Evolutionary conservation across 768 basidiomycete species (phyloP).

Genomic region (Suillus fuscotomentosus): DNA sequence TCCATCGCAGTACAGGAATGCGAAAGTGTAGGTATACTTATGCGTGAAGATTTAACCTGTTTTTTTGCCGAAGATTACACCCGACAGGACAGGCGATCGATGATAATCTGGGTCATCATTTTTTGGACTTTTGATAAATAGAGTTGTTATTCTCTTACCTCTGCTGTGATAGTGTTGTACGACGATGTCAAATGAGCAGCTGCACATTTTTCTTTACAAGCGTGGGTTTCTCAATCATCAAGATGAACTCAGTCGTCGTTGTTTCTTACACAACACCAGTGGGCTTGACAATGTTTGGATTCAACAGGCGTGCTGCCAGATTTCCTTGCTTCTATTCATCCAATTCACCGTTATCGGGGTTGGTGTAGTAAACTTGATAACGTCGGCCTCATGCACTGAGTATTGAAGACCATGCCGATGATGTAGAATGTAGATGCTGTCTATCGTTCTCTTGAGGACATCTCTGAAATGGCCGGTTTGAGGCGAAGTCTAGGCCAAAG

Average conservation of each 20-base stretch:
- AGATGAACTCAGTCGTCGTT: neutral
- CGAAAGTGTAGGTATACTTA: neutral
- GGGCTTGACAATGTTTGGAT: neutral
- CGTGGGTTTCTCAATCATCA: neutral
- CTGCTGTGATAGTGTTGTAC: neutral
- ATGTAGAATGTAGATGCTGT: neutral
- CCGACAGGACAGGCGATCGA: neutral
- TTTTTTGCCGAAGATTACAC: neutral
- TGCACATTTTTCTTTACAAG: neutral
- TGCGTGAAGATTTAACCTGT: neutral
- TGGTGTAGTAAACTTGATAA: neutral
- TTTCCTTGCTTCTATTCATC: neutral
- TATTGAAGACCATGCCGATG: neutral
- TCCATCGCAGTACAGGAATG: neutral
- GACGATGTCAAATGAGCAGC: neutral
- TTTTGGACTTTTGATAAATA: neutral
- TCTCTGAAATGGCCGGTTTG: no score
- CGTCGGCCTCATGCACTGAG: neutral
- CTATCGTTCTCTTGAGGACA: no score
- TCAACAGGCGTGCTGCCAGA: neutral
- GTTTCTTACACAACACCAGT: neutral
- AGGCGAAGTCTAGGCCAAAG: neutral
- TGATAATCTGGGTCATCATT: neutral
- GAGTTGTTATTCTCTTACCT: neutral
- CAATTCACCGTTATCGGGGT: neutral